Evolutionary conservation across 176 grass and related monocot species (phyloP), one percentile per base, ranked within the genome.

Genomic region (Thinopyrum elongatum): DNA sequence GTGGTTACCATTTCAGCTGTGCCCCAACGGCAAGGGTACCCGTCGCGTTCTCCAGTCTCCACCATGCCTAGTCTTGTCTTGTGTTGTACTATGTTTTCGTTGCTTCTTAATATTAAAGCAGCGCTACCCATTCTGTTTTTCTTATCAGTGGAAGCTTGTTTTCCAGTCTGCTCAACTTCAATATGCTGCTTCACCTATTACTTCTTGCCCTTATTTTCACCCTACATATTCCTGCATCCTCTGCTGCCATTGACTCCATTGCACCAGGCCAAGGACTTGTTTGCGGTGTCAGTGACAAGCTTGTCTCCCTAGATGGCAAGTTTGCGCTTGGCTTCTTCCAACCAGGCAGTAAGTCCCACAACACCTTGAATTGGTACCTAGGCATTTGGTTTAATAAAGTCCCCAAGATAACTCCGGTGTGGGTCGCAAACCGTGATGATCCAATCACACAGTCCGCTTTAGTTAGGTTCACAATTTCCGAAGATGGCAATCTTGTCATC

Each of bases 361-460:
- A 55, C 30, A 69, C 65, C 23, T 26, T 49, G 30, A 72, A 79
- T 22, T 77, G 58, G 19, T 89, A 84, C 46, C n/a, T 89, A 21
- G 82, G 82, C 70, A 84, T 63, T 63, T 76, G 82, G 82, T 65
- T 84, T 38, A 84, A 44, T 61, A 64, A 33, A 30, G 82, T 84
- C 19, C 58, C 82, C 11, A 76, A 23, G 11, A 5, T 75, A 23
- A 76, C 82, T 23, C 39, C 38, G 0, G 34, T 76, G 8, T 84
- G 82, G 70, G 46, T 42, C 4, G 70, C 70, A 27, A 84, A 84
- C 21, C 10, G 70, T 2, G 82, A 84, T 47, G 42, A 47, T 12
- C 70, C 82, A 22, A 42, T 64, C 49, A 28, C 21, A 15, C 17
- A 63, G 29, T 12, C 82, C 1, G 4, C 82, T n/a, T 33, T 28